phyloP scores from a whole-genome alignment of 164 flowering plant genomes.

The Macadamia tetraphylla region DNA sequence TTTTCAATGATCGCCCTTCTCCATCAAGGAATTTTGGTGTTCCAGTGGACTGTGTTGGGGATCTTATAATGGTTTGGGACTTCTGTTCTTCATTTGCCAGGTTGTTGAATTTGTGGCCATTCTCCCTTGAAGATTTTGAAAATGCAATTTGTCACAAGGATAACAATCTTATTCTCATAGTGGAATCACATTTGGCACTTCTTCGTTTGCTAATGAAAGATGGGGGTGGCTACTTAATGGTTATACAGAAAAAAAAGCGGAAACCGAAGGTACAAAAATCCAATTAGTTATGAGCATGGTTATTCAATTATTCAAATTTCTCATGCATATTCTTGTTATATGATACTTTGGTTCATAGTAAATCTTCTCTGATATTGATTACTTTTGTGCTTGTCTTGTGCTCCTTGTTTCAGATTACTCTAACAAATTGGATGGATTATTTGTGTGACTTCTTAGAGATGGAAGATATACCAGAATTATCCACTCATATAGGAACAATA shows the following conservation, averaged over 20 bases:
- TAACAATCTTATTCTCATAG: conserved; percentile 51
- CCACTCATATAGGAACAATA: conserved; percentile 46
- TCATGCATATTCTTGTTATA: not conserved
- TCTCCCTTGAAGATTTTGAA: conserved; percentile 85
- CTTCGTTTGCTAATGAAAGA: conserved; percentile 70
- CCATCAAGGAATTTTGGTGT: conserved; percentile 68
- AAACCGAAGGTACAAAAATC: conserved; percentile 49
- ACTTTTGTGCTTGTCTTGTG: conserved; percentile 1
- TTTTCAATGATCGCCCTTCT: conserved; percentile 60
- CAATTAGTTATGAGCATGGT: not conserved
- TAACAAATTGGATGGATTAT: conserved; percentile 72
- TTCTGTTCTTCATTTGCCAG: conserved; percentile 77
- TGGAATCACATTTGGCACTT: conserved; percentile 70
- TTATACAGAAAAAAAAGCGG: conserved; percentile 40
- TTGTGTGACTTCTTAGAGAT: conserved; percentile 81
- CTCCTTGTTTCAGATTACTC: conserved; percentile 55
- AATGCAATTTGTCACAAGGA: conserved; percentile 78
- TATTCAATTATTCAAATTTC: too few relatives aligned
- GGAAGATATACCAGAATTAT: conserved; percentile 42
- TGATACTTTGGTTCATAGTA: not conserved
- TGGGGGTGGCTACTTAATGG: conserved; percentile 36
- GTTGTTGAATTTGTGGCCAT: conserved; percentile 64
- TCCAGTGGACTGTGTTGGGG: conserved; percentile 80
- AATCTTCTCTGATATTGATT: conserved; percentile 5
- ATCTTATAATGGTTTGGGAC: conserved; percentile 93